Conservation (phyloP, 176 grass and related monocot genomes). For the Lolium rigidum region DNA sequence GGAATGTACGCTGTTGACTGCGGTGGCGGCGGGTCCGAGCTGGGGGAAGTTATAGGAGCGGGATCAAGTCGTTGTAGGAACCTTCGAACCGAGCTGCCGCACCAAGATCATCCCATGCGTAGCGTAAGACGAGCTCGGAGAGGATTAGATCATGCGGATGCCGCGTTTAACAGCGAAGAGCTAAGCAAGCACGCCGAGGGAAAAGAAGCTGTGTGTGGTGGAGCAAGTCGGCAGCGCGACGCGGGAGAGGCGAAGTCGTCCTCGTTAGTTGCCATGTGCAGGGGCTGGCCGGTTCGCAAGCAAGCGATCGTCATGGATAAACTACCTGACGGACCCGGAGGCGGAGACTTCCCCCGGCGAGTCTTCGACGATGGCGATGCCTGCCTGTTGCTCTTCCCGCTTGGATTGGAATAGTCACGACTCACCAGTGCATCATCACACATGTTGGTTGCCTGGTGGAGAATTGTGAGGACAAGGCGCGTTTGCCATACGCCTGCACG, state of each 20-base stretch:
- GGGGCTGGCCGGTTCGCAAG: background rate
- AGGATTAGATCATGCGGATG: constrained; percentile 31
- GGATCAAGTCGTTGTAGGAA: background rate
- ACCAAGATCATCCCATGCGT: constrained; percentile 30
- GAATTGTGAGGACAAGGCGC: constrained; percentile 4
- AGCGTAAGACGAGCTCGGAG: background rate
- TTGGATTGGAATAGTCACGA: constrained; percentile 19
- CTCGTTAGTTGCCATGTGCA: constrained; percentile 30
- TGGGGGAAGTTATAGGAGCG: background rate
- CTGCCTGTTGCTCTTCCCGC: background rate
- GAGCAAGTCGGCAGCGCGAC: constrained; percentile 26
- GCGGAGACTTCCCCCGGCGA: background rate
- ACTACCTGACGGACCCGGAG: background rate
- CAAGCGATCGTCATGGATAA: background rate
- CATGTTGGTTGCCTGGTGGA: background rate
- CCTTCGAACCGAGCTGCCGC: background rate
- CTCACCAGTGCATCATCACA: background rate
- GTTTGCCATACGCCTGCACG: background rate
- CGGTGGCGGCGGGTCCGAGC: background rate
- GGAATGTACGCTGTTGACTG: constrained; percentile 9
- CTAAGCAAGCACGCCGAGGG: background rate
- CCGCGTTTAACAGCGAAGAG: constrained; percentile 46
- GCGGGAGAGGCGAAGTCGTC: constrained; percentile 36
- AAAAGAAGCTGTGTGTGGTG: background rate
- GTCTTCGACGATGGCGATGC: constrained; percentile 40